These are phyloP conservation scores for Avicennia marina DNA, from an alignment of 257 asterid species.

Conservation along the genomic window DNA sequence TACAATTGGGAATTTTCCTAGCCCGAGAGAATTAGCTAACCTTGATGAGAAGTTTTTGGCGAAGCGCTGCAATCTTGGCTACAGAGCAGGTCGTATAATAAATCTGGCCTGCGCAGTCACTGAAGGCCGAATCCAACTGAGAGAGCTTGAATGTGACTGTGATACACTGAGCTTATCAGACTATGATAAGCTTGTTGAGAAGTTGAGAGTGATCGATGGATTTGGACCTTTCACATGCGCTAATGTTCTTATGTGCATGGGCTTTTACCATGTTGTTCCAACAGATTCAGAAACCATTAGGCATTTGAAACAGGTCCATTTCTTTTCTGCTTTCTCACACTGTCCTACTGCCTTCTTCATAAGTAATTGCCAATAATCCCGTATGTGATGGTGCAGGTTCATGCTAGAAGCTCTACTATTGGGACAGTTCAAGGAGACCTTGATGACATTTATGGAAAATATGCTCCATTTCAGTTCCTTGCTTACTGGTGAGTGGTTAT, in stretches of 20 bases:
- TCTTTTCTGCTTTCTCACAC: background rate
- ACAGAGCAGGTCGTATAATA: slow-evolving; percentile 70
- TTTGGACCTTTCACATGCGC: slow-evolving; percentile 84
- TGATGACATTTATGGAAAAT: slow-evolving; percentile 55
- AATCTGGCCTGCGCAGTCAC: slow-evolving; percentile 58
- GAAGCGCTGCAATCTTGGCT: slow-evolving; percentile 67
- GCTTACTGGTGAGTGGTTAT: slow-evolving; percentile 57
- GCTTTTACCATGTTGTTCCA: slow-evolving; percentile 79
- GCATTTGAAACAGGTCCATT: slow-evolving; percentile 71
- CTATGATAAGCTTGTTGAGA: slow-evolving; percentile 49
- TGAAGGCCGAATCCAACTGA: slow-evolving; percentile 52
- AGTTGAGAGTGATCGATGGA: slow-evolving; percentile 63
- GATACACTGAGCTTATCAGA: slow-evolving; percentile 28
- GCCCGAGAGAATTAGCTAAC: slow-evolving; percentile 56
- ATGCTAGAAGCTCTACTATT: slow-evolving; percentile 36
- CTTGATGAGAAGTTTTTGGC: slow-evolving; percentile 54
- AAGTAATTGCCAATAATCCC: background rate
- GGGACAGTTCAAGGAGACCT: slow-evolving; percentile 52
- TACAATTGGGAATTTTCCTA: slow-evolving; percentile 62
- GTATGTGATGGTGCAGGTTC: slow-evolving; percentile 48
- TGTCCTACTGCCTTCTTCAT: background rate
- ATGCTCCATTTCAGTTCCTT: slow-evolving; percentile 79
- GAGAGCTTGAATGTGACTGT: slow-evolving; percentile 45
- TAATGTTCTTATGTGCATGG: slow-evolving; percentile 87
- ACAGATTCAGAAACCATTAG: slow-evolving; percentile 83